Evolutionary conservation across 2,329 filamentous ascomycete species (phyloP), one percentile per base, ranked within the genome.

Genomic region (Calonectria leucothoes): DNA sequence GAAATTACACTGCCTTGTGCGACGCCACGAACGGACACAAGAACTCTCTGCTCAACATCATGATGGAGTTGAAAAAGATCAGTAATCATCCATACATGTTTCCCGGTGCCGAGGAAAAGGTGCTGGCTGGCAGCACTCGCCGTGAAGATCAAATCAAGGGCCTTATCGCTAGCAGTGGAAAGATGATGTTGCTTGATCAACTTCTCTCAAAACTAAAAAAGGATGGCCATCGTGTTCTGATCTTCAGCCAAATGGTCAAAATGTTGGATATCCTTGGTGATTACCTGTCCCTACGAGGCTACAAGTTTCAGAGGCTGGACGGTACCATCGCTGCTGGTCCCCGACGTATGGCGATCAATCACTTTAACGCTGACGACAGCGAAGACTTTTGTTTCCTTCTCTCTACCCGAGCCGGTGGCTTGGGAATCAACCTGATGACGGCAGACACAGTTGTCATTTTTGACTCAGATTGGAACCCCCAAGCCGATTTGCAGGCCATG

Each of bases 71-170:
- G 81, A 99, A 99, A 88, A 99, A 99, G 85, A 95, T 97, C 83
- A 98, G 96, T 86, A 99, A 99, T 81, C 97, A 99, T 82, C 96
- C 97, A 1, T 98, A 98, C 86, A 97, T 99, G 93, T 98, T 99
- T 79, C 94, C 94, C 3, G 96, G 95, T 75, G 96, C 95, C 3
- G 97, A 99, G 82, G 94, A 98, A 71, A 94, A 94, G 78, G 94
- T 98, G 15, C 86, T 98, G 65, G 93, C 91, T 73, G 95, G 94
- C 17, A 95, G 93, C 80, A 90, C 91, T 67, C 93, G 94, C 25
- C 94, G 96, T 35, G 96, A 98, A 81, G 97, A 98, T 82, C 92
- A 95, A 75, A 91, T 99, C 79, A 97, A 98, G 82, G 94, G 94
- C 25, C 90, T 99, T 74, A 98, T 99, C 81, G 96, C 96, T 5